Evolutionary conservation across 176 grass and related monocot genomes (phyloP).

Genomic region (bread wheat (Triticum aestivum)): DNA sequence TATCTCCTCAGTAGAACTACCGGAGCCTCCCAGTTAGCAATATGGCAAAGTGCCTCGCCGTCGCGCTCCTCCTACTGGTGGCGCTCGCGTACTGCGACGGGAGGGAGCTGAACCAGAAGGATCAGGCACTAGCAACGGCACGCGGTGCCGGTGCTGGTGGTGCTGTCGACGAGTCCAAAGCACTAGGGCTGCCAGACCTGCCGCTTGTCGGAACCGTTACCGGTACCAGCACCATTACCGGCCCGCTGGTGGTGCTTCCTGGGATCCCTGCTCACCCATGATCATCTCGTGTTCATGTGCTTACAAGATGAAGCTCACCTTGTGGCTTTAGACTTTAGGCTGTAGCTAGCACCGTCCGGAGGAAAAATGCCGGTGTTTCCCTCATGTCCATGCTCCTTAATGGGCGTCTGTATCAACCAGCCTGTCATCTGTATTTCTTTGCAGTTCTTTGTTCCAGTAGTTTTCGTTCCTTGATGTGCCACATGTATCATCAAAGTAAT

Average conservation of each 20-base stretch:
- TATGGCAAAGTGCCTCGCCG: not conserved
- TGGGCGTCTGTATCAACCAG: not conserved
- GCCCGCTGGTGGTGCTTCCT: not conserved
- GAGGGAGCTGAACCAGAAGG: not conserved
- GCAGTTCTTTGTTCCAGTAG: too few relatives aligned
- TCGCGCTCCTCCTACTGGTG: not conserved
- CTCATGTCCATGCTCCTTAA: not conserved
- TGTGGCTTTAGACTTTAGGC: not conserved
- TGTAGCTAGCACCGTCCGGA: not conserved
- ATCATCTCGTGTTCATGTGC: not conserved
- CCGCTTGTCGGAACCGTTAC: not conserved
- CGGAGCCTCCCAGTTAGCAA: not conserved
- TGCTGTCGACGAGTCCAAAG: not conserved
- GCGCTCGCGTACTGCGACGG: not conserved
- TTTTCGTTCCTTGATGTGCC: too few relatives aligned
- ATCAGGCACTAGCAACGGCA: not conserved
- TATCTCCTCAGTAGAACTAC: not conserved
- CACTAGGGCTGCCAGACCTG: not conserved
- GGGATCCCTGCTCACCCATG: slow-evolving; percentile 5
- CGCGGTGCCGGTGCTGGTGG: not conserved
- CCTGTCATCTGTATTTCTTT: too few relatives aligned
- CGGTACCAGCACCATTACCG: not conserved
- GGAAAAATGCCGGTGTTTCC: not conserved
- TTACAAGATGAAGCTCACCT: not conserved
- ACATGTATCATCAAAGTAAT: too few relatives aligned